A percentile compares a stretch with the other conserved stretches of the same genome.
Conservation (phyloP, 2,329 filamentous ascomycete species). For the Raffaelea ambrosiae region DNA sequence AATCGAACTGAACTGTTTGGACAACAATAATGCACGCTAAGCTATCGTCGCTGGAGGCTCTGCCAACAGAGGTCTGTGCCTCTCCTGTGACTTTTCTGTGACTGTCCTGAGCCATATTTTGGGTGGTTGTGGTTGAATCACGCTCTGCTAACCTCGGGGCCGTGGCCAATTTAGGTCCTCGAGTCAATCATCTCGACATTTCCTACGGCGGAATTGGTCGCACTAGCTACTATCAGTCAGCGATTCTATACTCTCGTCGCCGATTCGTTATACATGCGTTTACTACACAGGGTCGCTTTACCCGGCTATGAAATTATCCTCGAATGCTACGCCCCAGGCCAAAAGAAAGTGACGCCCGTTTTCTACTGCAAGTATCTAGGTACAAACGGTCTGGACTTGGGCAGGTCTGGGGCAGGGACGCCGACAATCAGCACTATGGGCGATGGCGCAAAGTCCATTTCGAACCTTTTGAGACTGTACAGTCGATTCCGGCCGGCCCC, state of each 20-base stretch:
- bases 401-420: slow-evolving; percentile 7
- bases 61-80: too few relatives aligned
- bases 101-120: too few relatives aligned
- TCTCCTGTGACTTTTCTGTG: too few relatives aligned
- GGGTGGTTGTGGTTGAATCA: too few relatives aligned
- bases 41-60: too few relatives aligned
- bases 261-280: slow-evolving; percentile 20
- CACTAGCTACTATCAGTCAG: slow-evolving; percentile 18
- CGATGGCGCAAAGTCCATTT: slow-evolving; percentile 24
- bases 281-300: slow-evolving; percentile 41
- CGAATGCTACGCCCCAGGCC: slow-evolving; percentile 69
- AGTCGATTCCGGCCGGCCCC: slow-evolving; percentile 60
- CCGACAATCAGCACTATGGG: slow-evolving; percentile 23
- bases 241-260: slow-evolving; percentile 21
- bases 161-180: too few relatives aligned
- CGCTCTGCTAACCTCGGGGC: too few relatives aligned
- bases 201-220: slow-evolving; percentile 18
- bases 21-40: too few relatives aligned
- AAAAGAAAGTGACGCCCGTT: slow-evolving; percentile 59
- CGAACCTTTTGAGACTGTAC: slow-evolving; percentile 50
- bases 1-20: too few relatives aligned
- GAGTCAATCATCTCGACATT: slow-evolving; percentile 20
- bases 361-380: slow-evolving; percentile 58
- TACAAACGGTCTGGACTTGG: slow-evolving; percentile 48
- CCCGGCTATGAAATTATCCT: slow-evolving; percentile 61